Base-by-base conservation (phyloP, 768 basidiomycete species). In the Boletellus ananas region DNA sequence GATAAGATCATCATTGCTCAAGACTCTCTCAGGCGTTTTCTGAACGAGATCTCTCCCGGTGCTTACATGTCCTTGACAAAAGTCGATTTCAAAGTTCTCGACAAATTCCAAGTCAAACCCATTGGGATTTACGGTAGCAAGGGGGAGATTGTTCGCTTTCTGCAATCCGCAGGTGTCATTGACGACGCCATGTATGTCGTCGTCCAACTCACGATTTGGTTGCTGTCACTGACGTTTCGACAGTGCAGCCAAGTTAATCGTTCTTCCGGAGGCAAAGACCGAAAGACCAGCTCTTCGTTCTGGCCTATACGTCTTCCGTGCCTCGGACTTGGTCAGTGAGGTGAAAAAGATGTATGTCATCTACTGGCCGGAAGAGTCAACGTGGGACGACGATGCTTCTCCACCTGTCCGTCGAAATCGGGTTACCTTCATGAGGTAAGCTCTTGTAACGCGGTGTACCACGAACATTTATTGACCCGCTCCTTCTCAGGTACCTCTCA, bases 1-100 rank as follows among this genome's bases (percentile, higher is more conserved):
- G 81, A 82, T 58, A 85, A 85, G 61, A 74, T 84, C 41, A 77
- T 84, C 58, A 84, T 84, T 31, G 68, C 70, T 6, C 79, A 82
- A 57, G 72, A 74, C 10, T 76, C 78, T 4, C 67, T 84, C 38
- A 71, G 67, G 48, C 50, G 60, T 1, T 73, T 83, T 42, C 70
- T 80, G 54, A 79, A 83, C 49, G 60, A 62, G 20, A 47, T 81
- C 4, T 70, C 60, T 21, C 79, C 83, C 0, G 74, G 78, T 0
- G 73, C 81, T 2, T 84, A 82, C 58, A 55, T 60, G 9, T 80
- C 81, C 3, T 62, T 80, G 35, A 81, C 80, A 5, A 77, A 77
- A 50, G 79, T 84, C 49, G 72, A 83, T 57, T 84, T 84, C 60
- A 72, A 72, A 39, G 65, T 66, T 9, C 67, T 84, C 7, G 83